Evolutionary conservation across 352 stramenopile species (phyloP).

Genomic region (Phytopythium delawarense): DNA sequence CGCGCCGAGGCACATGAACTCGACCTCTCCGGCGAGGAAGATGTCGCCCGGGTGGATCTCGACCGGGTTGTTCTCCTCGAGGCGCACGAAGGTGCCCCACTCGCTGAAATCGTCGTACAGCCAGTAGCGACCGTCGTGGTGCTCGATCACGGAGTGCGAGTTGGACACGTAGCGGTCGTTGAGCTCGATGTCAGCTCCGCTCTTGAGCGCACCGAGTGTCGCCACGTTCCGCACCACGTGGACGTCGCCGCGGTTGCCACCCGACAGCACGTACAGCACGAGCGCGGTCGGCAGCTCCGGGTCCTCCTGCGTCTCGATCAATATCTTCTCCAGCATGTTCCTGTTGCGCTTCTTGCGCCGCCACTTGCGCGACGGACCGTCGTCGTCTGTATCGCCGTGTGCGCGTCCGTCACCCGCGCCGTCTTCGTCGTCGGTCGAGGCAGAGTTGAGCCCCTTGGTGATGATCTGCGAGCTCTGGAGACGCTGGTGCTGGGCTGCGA

Average conservation of each 20-base stretch:
- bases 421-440: slow-evolving; percentile 13
- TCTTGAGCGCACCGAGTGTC: slow-evolving; percentile 46
- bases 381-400: slow-evolving; percentile 7
- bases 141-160: slow-evolving; percentile 63
- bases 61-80: slow-evolving; percentile 64
- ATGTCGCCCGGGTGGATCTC: slow-evolving; percentile 64
- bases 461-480: slow-evolving; percentile 32
- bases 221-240: slow-evolving; percentile 69
- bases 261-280: slow-evolving; percentile 77
- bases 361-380: slow-evolving; percentile 39
- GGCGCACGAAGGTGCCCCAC: slow-evolving; percentile 70
- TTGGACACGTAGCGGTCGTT: slow-evolving; percentile 62
- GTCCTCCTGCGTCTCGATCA: slow-evolving; percentile 53
- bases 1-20: slow-evolving; percentile 68
- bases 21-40: slow-evolving; percentile 65
- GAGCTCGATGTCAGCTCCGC: slow-evolving; percentile 59
- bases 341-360: slow-evolving; percentile 77
- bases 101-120: slow-evolving; percentile 66
- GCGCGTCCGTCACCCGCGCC: slow-evolving; percentile 10
- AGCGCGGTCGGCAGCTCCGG: slow-evolving; percentile 43
- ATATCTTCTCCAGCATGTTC: slow-evolving; percentile 50
- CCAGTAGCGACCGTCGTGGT: slow-evolving; percentile 68
- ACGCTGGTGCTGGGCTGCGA: slow-evolving; percentile 10
- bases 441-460: slow-evolving; percentile 14
- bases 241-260: slow-evolving; percentile 70